Percentiles rank a stretch among this genome's conserved stretches.
These are phyloP conservation scores for Penicillium malachiteum DNA, from an alignment of 495 filamentous ascomycete genomes.

Conservation along the genomic window DNA sequence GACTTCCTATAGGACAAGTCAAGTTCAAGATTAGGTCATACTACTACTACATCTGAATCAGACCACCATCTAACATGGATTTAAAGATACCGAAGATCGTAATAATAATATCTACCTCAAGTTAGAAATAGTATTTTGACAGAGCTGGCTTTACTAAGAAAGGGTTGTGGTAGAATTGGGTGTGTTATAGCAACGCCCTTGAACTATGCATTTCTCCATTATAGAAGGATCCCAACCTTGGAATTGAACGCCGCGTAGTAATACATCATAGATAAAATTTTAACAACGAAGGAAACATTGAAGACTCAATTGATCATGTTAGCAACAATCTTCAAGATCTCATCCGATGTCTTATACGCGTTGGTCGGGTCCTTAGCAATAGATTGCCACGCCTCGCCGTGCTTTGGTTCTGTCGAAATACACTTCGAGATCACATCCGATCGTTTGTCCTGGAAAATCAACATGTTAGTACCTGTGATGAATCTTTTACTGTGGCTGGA, in stretches of 20 bases:
- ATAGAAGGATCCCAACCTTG: not conserved
- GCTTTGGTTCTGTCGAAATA: constrained; percentile 73
- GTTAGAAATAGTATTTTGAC: no score
- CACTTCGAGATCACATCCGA: constrained; percentile 75
- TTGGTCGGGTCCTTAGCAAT: constrained; percentile 84
- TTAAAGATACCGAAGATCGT: no score
- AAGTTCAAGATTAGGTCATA: no score
- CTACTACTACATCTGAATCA: no score
- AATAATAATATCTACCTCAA: no score
- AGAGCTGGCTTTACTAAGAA: no score
- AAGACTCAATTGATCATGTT: constrained; percentile 25
- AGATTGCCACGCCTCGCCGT: constrained; percentile 89
- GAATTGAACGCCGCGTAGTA: constrained; percentile 9
- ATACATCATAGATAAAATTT: constrained; percentile 10
- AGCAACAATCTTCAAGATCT: constrained; percentile 77
- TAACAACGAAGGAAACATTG: not conserved
- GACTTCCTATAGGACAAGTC: no score
- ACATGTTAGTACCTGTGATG: not conserved
- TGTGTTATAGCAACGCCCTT: not conserved
- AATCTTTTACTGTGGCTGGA: not conserved
- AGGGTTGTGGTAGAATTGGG: no score
- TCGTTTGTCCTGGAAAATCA: constrained; percentile 67
- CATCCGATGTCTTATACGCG: constrained; percentile 68
- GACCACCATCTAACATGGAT: no score
- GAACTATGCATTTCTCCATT: constrained; percentile 1